phyloP scores from a whole-genome alignment of 345 rosid species.

The Citrus glauca region DNA sequence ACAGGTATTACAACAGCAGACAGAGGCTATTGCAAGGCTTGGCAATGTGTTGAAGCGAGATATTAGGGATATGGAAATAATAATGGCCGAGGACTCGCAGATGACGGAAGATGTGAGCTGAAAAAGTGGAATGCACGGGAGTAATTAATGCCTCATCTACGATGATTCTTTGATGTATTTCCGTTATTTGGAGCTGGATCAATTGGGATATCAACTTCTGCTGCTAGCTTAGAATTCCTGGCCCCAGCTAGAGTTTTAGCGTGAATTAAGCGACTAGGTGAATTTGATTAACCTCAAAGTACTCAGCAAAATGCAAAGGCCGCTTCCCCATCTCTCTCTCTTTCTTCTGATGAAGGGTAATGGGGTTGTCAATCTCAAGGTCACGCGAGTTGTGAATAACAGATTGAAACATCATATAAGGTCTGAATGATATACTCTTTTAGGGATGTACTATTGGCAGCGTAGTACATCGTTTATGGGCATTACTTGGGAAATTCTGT shows the following conservation, averaged over 20 bases:
- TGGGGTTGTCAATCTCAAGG: too few relatives aligned
- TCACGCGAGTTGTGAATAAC: too few relatives aligned
- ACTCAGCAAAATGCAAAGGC: not conserved
- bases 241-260: not conserved
- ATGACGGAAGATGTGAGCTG: slow-evolving; percentile 32
- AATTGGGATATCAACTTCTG: not conserved
- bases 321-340: not conserved
- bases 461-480: too few relatives aligned
- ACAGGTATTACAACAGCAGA: slow-evolving; percentile 87
- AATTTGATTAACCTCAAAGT: not conserved
- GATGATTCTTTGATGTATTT: not conserved
- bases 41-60: slow-evolving; percentile 81
- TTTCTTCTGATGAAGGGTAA: not conserved
- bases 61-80: slow-evolving; percentile 76
- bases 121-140: not conserved
- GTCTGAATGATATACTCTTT: too few relatives aligned
- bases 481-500: not conserved
- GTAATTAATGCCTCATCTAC: not conserved
- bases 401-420: too few relatives aligned
- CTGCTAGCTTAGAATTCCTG: not conserved
- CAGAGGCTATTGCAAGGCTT: slow-evolving; percentile 84
- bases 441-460: not conserved
- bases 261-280: not conserved
- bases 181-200: slow-evolving; percentile 2
- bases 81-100: slow-evolving; percentile 77